phyloP scores from a whole-genome alignment of 495 filamentous ascomycete genomes.

The Podospora anserina region DNA sequence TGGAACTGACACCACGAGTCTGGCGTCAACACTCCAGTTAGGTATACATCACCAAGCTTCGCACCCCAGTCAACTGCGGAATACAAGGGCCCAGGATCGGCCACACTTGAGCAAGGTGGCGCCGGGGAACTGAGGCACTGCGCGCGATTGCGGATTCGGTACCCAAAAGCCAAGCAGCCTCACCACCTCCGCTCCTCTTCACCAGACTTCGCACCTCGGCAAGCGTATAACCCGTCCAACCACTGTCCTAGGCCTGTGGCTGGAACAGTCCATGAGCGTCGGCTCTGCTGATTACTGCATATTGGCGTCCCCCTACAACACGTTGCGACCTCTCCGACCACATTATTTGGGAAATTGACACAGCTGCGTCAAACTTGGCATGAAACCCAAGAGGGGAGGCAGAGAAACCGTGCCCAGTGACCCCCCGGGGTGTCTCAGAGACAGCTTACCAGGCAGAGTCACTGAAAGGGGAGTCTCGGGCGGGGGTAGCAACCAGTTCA shows the following conservation, averaged over 20 bases:
- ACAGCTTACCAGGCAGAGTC: neutral
- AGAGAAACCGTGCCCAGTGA: neutral
- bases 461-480: neutral
- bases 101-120: neutral
- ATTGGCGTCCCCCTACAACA: neutral
- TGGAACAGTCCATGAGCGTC: neutral
- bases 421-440: neutral
- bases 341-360: neutral
- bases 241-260: neutral
- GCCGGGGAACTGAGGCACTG: conserved; percentile 2
- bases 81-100: neutral
- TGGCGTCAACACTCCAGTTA: no score
- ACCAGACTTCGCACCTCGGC: neutral
- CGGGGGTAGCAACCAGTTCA: neutral
- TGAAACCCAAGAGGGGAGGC: neutral
- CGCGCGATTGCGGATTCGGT: neutral
- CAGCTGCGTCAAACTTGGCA: neutral
- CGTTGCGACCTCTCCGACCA: neutral
- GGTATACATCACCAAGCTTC: neutral
- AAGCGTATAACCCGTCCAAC: neutral
- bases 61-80: neutral
- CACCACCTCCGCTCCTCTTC: neutral
- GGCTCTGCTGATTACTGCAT: conserved; percentile 1
- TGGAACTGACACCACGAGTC: no score
- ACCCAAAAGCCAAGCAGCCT: neutral